Percentiles rank a stretch among this genome's conserved stretches.
Conservation (phyloP, 192 early-diverging fungal genomes). For the Gryganskiella cystojenkinii region DNA sequence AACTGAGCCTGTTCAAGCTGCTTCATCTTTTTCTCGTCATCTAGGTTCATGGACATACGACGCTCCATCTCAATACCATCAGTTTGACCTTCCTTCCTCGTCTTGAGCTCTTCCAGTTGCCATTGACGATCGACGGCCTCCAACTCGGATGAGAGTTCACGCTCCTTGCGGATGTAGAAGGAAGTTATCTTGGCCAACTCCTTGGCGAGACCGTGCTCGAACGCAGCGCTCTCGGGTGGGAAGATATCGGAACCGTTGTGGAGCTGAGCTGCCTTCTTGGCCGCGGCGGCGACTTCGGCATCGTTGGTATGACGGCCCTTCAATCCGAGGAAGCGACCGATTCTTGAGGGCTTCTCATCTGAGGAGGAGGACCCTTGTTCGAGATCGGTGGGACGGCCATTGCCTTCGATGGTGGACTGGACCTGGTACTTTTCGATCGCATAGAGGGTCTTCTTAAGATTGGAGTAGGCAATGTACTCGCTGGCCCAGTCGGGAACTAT, state of each 20-base stretch:
- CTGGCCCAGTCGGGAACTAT: constrained; percentile 84
- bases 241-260: constrained; percentile 43
- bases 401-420: constrained; percentile 20
- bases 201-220: constrained; percentile 30
- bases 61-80: constrained; percentile 9
- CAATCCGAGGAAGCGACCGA: constrained; percentile 17
- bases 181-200: constrained; percentile 78
- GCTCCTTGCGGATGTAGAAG: constrained; percentile 90
- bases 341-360: constrained; percentile 16
- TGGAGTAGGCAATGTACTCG: constrained; percentile 82
- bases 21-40: constrained; percentile 32
- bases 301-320: constrained; percentile 1
- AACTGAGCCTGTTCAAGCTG: constrained; percentile 30
- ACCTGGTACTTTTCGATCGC: constrained; percentile 74
- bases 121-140: constrained; percentile 56
- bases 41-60: constrained; percentile 27
- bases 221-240: constrained; percentile 41
- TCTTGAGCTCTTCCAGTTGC: constrained; percentile 31
- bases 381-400: constrained; percentile 14
- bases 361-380: constrained; percentile 18
- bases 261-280: constrained; percentile 7
- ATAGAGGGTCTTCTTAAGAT: constrained; percentile 84
- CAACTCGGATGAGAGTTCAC: constrained; percentile 77
- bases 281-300: not conserved
- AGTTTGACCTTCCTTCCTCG: constrained; percentile 18